Evolutionary conservation across 148 eudicot species (phyloP).

Genomic region (Spergularia bocconei): DNA sequence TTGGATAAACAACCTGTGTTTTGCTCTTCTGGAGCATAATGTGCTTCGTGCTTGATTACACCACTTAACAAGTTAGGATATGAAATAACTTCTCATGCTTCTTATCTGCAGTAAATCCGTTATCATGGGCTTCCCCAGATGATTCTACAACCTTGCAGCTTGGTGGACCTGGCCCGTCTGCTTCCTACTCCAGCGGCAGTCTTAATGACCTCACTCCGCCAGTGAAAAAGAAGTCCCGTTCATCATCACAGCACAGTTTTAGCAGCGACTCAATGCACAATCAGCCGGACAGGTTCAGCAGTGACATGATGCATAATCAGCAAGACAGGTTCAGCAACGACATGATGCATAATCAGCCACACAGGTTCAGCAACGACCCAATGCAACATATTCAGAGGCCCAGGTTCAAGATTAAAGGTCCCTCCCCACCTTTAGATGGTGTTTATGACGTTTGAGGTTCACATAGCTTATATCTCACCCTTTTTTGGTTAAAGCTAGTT

Average conservation of each 20-base stretch:
- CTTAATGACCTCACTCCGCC: background rate
- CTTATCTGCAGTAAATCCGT: constrained; percentile 19
- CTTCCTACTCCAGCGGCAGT: background rate
- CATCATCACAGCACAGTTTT: background rate
- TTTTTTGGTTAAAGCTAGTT: background rate
- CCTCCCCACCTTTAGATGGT: constrained; percentile 11
- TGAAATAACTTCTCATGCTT: background rate
- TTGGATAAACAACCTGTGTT: background rate
- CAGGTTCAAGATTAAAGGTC: constrained; percentile 17
- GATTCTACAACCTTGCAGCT: constrained; percentile 15
- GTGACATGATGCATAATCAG: constrained; percentile 5
- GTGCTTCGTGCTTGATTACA: no score
- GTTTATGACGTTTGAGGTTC: constrained; percentile 22
- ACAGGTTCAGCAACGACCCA: background rate
- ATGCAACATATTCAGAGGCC: constrained; percentile 5
- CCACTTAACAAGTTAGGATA: background rate
- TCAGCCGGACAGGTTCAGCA: constrained; percentile 11
- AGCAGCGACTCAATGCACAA: constrained; percentile 6
- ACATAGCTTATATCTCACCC: no score
- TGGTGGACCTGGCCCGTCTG: constrained; percentile 3
- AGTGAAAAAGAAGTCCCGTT: constrained; percentile 18
- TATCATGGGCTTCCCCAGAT: constrained; percentile 19
- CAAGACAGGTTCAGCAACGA: background rate
- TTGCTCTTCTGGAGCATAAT: background rate
- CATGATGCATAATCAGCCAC: constrained; percentile 1